phyloP scores from a whole-genome alignment of 2,329 filamentous ascomycete species.

The Ophiostoma sp. region DNA sequence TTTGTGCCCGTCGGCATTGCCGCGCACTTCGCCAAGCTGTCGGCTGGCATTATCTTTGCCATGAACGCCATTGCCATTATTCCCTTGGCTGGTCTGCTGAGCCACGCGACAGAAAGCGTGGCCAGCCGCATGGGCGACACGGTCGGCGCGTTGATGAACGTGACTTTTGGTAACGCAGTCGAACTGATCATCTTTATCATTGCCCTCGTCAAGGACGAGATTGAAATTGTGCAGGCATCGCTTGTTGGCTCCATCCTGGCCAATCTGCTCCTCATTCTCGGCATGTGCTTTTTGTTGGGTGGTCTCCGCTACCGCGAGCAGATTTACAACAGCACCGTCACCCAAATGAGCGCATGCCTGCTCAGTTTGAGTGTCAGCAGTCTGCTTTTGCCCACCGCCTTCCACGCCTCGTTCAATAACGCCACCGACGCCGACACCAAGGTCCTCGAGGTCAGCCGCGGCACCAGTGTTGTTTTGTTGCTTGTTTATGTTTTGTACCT shows the following conservation, averaged over 20 bases:
- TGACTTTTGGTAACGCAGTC: constrained; percentile 88
- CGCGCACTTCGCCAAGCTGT: constrained; percentile 44
- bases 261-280: constrained; percentile 72
- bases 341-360: constrained; percentile 71
- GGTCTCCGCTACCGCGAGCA: constrained; percentile 69
- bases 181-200: constrained; percentile 74
- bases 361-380: constrained; percentile 61
- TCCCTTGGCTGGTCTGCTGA: constrained; percentile 78
- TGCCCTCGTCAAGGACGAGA: constrained; percentile 53
- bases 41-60: constrained; percentile 54
- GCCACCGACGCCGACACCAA: constrained; percentile 56
- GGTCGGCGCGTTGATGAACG: constrained; percentile 83
- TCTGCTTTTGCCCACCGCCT: constrained; percentile 43
- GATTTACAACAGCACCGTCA: constrained; percentile 71
- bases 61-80: constrained; percentile 73
- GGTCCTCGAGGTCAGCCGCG: constrained; percentile 72
- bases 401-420: constrained; percentile 70
- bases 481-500: constrained; percentile 73
- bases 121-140: constrained; percentile 80
- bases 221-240: constrained; percentile 74
- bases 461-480: constrained; percentile 73
- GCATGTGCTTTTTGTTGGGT: constrained; percentile 71
- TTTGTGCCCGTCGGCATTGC: constrained; percentile 71
- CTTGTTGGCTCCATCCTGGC: constrained; percentile 76
- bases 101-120: constrained; percentile 85